These are phyloP conservation scores for Crataegus laevigata DNA, from an alignment of 306 rosid species.

Conservation along the genomic window DNA sequence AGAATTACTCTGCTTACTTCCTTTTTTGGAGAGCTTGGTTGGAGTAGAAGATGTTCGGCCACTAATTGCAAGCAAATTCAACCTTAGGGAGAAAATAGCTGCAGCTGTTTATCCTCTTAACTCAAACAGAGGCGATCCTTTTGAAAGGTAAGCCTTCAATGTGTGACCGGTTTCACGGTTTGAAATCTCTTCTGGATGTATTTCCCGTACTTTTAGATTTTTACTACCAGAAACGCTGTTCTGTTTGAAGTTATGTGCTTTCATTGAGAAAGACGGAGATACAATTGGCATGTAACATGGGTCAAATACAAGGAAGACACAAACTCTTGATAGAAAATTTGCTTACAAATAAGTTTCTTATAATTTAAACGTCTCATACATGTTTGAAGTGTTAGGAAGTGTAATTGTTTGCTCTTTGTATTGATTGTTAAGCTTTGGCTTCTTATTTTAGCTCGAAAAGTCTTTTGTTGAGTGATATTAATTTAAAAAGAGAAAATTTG, in stretches of 20 bases:
- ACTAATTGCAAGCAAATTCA: conserved; percentile 67
- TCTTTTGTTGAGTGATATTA: too few relatives aligned
- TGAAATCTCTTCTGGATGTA: conserved; percentile 10
- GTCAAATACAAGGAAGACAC: conserved; percentile 13
- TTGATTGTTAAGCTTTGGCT: neutral
- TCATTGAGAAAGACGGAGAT: conserved; percentile 15
- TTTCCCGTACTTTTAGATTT: conserved; percentile 29
- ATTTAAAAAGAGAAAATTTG: too few relatives aligned
- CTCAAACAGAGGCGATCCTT: conserved; percentile 45
- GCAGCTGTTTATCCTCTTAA: conserved; percentile 66
- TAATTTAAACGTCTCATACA: conserved; percentile 4
- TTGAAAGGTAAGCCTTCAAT: conserved; percentile 35
- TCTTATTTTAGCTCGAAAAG: too few relatives aligned
- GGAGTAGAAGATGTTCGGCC: conserved; percentile 97
- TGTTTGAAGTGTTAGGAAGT: neutral
- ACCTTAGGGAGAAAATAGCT: conserved; percentile 71
- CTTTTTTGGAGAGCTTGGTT: conserved; percentile 89
- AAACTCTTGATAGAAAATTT: conserved; percentile 18
- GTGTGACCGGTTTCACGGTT: conserved; percentile 21
- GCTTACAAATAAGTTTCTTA: conserved; percentile 26
- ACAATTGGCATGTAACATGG: conserved; percentile 20
- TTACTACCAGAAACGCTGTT: conserved; percentile 17
- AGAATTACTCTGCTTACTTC: conserved; percentile 66
- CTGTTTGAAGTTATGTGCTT: conserved; percentile 19
- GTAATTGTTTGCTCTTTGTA: neutral